Conservation (phyloP, 2,329 filamentous ascomycete genomes). For the Colletotrichum australisinense region DNA sequence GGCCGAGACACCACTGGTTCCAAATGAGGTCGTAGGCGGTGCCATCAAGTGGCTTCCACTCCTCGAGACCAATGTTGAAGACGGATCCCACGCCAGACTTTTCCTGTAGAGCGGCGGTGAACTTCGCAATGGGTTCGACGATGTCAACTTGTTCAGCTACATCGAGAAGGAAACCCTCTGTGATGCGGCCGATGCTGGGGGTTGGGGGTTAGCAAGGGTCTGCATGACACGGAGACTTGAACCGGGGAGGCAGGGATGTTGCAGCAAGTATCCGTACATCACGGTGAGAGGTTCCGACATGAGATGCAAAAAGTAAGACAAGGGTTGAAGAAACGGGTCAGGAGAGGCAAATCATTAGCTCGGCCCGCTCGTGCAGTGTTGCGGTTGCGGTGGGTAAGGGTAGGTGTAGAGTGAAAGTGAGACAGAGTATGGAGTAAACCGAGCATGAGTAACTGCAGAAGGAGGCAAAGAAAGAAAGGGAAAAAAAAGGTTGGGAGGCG, state of each 20-base stretch:
- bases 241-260: conserved; percentile 25
- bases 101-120: conserved; percentile 72
- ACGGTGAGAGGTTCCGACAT: conserved; percentile 26
- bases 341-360: conserved; percentile 12
- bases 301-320: conserved; percentile 14
- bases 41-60: conserved; percentile 66
- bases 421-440: conserved; percentile 15
- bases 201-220: conserved; percentile 21
- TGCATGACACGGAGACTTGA: conserved; percentile 23
- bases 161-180: conserved; percentile 78
- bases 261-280: conserved; percentile 7
- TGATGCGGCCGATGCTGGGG: conserved; percentile 82
- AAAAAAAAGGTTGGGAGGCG: conserved; percentile 14
- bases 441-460: background rate
- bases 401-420: conserved; percentile 23
- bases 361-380: conserved; percentile 22
- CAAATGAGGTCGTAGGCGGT: conserved; percentile 82
- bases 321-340: conserved; percentile 3
- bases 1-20: conserved; percentile 91
- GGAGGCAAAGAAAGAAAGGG: background rate
- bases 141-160: conserved; percentile 81
- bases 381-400: conserved; percentile 23
- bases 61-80: conserved; percentile 79
- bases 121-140: conserved; percentile 86
- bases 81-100: conserved; percentile 71